Conservation (phyloP, 352 stramenopile species). For the Phytophthora citricola region DNA sequence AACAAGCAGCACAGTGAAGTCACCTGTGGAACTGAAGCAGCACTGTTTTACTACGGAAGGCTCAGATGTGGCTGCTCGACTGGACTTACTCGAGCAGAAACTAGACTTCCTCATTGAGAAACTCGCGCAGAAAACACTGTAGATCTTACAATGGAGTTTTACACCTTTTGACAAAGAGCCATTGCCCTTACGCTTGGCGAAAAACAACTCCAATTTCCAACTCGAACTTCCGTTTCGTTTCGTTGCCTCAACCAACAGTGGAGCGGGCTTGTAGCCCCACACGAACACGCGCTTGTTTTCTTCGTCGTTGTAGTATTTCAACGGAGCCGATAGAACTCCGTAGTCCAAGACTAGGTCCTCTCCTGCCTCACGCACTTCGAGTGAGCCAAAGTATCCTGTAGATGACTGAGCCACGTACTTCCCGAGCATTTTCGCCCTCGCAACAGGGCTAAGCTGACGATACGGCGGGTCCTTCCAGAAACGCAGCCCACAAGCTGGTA, state of each 20-base stretch:
- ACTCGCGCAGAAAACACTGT: constrained; percentile 5
- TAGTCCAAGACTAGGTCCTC: constrained; percentile 30
- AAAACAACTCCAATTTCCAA: constrained; percentile 40
- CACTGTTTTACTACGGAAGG: neutral
- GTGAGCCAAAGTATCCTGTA: constrained; percentile 42
- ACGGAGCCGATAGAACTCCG: constrained; percentile 26
- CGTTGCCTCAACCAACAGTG: constrained; percentile 18
- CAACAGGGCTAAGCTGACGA: constrained; percentile 28
- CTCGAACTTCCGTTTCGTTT: constrained; percentile 36
- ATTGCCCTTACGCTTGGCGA: constrained; percentile 16
- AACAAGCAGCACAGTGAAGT: constrained; percentile 6
- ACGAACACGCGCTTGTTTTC: constrained; percentile 26
- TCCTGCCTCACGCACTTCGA: constrained; percentile 37
- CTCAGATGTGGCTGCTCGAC: constrained; percentile 7
- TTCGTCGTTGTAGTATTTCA: constrained; percentile 42
- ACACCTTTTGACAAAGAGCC: neutral
- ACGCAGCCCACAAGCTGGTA: constrained; percentile 42
- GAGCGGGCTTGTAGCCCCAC: constrained; percentile 33
- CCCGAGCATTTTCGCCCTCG: constrained; percentile 46
- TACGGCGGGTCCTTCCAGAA: constrained; percentile 55
- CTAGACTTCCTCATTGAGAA: constrained; percentile 31
- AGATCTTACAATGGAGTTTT: neutral
- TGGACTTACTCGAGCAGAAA: constrained; percentile 25
- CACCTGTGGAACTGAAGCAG: neutral
- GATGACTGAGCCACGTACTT: constrained; percentile 46